A percentile compares a stretch with the other conserved stretches of the same genome.
phyloP scores from a whole-genome alignment of 1,284 basidiomycete genomes.

The Puccinia hordei region DNA sequence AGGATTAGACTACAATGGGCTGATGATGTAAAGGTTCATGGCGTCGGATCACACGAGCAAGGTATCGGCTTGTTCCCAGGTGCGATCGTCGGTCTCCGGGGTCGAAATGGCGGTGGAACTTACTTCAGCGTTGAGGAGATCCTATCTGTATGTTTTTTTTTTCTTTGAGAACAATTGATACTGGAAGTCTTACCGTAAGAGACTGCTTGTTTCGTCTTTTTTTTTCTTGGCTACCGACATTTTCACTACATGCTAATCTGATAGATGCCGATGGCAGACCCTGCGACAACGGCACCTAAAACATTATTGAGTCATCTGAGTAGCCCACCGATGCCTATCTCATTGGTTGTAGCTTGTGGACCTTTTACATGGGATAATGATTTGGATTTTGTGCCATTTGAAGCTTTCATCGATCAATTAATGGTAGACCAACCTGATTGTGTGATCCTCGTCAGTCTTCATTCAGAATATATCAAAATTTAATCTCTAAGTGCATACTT shows the following conservation, averaged over 20 bases:
- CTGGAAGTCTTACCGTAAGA: neutral
- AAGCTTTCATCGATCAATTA: conserved; percentile 66
- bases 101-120: conserved; percentile 84
- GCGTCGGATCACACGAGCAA: conserved; percentile 67
- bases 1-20: conserved; percentile 74
- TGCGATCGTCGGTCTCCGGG: conserved; percentile 80
- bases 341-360: conserved; percentile 72
- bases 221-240: conserved; percentile 61
- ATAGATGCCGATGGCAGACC: conserved; percentile 60
- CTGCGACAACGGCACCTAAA: conserved; percentile 57
- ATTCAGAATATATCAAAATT: neutral
- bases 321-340: conserved; percentile 64
- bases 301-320: conserved; percentile 59
- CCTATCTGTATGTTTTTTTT: conserved; percentile 66
- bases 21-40: conserved; percentile 68
- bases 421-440: conserved; percentile 71
- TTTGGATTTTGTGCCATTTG: conserved; percentile 73
- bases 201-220: neutral
- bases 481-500: too few relatives aligned
- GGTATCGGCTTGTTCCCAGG: conserved; percentile 84
- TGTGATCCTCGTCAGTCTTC: conserved; percentile 70
- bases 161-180: neutral
- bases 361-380: conserved; percentile 79
- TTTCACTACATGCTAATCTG: conserved; percentile 49
- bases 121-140: conserved; percentile 83